Percentiles rank a stretch among this genome's conserved stretches.
phyloP scores from a whole-genome alignment of 1,284 basidiomycete genomes.

The Cryptococcus sp. region DNA sequence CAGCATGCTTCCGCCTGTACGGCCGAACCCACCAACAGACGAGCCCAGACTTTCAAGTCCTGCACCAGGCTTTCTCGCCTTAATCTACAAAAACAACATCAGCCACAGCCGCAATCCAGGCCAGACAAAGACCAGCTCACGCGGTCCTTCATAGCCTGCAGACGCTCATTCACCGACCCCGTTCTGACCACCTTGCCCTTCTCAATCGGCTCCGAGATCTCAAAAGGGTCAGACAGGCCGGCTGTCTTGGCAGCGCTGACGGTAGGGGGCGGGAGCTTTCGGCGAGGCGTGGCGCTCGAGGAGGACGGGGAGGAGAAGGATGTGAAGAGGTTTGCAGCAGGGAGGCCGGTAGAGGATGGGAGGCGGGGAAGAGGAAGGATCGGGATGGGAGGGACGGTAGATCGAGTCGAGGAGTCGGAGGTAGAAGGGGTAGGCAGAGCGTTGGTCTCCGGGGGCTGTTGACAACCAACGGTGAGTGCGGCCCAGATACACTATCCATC shows the following conservation, averaged over 20 bases:
- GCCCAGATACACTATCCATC: not conserved
- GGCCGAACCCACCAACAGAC: constrained; percentile 17
- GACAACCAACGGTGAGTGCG: not conserved
- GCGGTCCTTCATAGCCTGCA: constrained; percentile 44
- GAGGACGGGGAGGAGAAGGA: constrained; percentile 18
- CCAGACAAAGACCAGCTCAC: constrained; percentile 20
- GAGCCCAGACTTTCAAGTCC: constrained; percentile 27
- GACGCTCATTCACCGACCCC: constrained; percentile 40
- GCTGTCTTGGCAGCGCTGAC: constrained; percentile 12
- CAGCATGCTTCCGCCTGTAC: constrained; percentile 2
- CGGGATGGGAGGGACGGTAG: constrained; percentile 45
- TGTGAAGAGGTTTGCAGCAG: constrained; percentile 33
- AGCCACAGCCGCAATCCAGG: not conserved
- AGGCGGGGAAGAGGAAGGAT: constrained; percentile 40
- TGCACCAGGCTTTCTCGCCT: constrained; percentile 32
- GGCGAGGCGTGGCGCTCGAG: constrained; percentile 19
- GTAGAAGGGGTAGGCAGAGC: constrained; percentile 40
- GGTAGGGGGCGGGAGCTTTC: constrained; percentile 4
- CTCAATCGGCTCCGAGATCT: constrained; percentile 13
- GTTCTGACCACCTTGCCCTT: constrained; percentile 28
- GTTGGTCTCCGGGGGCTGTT: constrained; percentile 14
- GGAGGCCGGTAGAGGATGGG: constrained; percentile 26
- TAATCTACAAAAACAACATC: constrained; percentile 26
- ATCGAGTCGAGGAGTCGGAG: constrained; percentile 22
- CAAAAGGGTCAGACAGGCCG: constrained; percentile 41